Base-by-base conservation (phyloP, 2,329 filamentous ascomycete species). In the Clonostachys byssicola region DNA sequence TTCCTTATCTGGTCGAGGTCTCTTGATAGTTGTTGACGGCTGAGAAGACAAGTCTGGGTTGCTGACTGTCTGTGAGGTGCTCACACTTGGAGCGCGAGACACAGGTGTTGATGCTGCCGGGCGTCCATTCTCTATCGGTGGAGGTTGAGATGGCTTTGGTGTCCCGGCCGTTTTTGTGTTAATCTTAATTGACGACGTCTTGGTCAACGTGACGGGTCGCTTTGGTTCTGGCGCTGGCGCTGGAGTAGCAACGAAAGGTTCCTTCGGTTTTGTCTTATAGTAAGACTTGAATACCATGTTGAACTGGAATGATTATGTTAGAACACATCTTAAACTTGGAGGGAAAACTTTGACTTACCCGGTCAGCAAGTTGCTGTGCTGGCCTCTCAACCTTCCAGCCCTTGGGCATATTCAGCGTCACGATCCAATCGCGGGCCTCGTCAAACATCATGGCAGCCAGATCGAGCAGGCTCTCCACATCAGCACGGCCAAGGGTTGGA, bases 371-470 rank as follows among this genome's bases (percentile, higher is more conserved):
- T 49, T 65, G 62, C 47, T 63, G 59, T 10, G 56, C 54, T 6
- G 63, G 58, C 49, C 67, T 62, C 51, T 65, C 62, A 14, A 62
- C 62, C 52, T 56, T 68, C 70, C 70, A 73, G 9, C 56, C 60
- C 54, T 70, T 70, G 9, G 71, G 71, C 45, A 70, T 58, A 48
- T 62, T 62, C 14, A 73, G 48, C 2, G 69, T 72, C 12, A 73
- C 45, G 9, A 72, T 59, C 65, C 68, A 74, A 44, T 62, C 63
- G 41, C 60, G 56, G 12, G 70, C 67, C 51, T 72, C 69, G 48
- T 73, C 70, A 52, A 73, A 73, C 68, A 74, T 72, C 63, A 71
- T 69, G 10, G 64, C 66, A 13, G 71, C 71, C n/a, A 74, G 50
- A 51, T 72, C 67, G 42, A 74, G 57, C 43, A 74, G 58, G 38